A percentile compares a stretch with the other conserved stretches of the same genome.
Evolutionary conservation across 345 rosid species (phyloP).

Genomic region (Ailanthus altissimus): DNA sequence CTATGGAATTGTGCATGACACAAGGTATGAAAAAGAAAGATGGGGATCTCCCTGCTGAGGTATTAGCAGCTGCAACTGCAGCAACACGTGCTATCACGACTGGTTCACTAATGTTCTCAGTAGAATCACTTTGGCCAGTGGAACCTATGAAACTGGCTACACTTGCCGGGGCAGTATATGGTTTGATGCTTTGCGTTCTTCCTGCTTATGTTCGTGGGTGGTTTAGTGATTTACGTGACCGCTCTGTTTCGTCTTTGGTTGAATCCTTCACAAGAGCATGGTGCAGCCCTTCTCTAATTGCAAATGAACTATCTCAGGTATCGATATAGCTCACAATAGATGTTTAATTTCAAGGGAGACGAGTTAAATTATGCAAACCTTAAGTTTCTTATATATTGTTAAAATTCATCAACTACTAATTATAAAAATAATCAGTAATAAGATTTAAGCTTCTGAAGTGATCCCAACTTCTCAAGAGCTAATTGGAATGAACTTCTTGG

Average conservation of each 20-base stretch:
- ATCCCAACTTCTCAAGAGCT: neutral
- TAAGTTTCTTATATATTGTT: neutral
- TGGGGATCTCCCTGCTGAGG: constrained; percentile 50
- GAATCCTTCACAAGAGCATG: constrained; percentile 87
- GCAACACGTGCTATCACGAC: constrained; percentile 63
- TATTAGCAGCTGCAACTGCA: constrained; percentile 67
- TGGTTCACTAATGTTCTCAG: constrained; percentile 61
- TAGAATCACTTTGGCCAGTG: constrained; percentile 87
- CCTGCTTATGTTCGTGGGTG: constrained; percentile 96
- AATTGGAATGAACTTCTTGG: neutral
- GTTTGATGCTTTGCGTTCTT: constrained; percentile 81
- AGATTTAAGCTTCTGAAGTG: neutral
- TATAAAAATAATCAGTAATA: too few species aligned
- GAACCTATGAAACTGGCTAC: constrained; percentile 62
- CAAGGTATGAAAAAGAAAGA: constrained; percentile 78
- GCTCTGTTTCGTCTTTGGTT: constrained; percentile 56
- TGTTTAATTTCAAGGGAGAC: neutral
- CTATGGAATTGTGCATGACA: constrained; percentile 52
- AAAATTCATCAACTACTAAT: neutral
- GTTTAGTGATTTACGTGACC: constrained; percentile 88
- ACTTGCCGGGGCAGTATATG: constrained; percentile 86
- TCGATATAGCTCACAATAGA: constrained; percentile 20
- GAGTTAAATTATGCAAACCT: neutral
- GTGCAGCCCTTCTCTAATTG: constrained; percentile 89
- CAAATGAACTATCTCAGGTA: constrained; percentile 89